These are phyloP conservation scores for Hygrophila difformis DNA, from an alignment of 257 asterid species.

Conservation along the genomic window DNA sequence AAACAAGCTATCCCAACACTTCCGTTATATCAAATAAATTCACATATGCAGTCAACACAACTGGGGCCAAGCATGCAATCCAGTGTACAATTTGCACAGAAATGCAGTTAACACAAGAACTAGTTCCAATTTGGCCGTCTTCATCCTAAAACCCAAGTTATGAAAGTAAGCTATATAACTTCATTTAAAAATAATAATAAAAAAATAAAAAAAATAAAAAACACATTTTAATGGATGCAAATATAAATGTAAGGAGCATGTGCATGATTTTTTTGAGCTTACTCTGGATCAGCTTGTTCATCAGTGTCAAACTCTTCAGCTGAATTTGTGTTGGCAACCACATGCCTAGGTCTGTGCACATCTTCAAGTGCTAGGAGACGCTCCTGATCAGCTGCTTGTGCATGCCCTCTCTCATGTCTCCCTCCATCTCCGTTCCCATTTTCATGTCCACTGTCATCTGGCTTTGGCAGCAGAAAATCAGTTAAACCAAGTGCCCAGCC, in stretches of 20 bases:
- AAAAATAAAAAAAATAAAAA: background rate
- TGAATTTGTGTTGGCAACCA: slow-evolving; percentile 29
- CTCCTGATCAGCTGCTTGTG: slow-evolving; percentile 50
- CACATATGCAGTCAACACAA: no score
- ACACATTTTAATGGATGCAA: background rate
- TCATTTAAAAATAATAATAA: no score
- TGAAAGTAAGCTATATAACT: no score
- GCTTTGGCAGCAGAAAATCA: slow-evolving; percentile 78
- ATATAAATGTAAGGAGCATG: background rate
- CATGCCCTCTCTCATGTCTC: slow-evolving; percentile 63
- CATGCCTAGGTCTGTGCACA: slow-evolving; percentile 48
- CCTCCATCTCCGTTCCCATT: slow-evolving; percentile 65
- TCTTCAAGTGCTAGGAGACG: slow-evolving; percentile 47
- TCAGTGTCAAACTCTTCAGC: slow-evolving; percentile 50
- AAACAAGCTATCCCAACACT: no score
- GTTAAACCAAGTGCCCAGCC: slow-evolving; percentile 95
- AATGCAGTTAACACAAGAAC: no score
- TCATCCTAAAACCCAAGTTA: no score
- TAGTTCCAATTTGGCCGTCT: no score
- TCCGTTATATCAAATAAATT: no score
- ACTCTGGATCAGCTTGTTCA: slow-evolving; percentile 71
- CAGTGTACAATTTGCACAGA: no score
- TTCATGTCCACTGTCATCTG: slow-evolving; percentile 76
- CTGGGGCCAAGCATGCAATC: no score
- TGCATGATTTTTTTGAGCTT: slow-evolving; percentile 30